phyloP scores from a whole-genome alignment of 495 filamentous ascomycete genomes.

The Saxispiralis lemnorum region DNA sequence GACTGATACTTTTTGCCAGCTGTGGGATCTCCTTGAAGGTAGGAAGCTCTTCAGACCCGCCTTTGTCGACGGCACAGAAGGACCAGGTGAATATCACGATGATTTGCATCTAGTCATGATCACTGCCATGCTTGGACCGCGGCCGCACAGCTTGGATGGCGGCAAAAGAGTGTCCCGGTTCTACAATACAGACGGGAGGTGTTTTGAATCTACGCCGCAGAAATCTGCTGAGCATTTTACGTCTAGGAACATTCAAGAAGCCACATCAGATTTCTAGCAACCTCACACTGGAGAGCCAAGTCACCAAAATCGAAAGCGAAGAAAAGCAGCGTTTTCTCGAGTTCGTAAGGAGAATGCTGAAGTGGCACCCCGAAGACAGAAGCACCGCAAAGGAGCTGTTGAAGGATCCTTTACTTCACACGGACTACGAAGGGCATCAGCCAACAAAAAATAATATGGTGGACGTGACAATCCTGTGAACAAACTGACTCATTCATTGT shows the following conservation, averaged over 20 bases:
- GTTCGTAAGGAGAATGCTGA: slow-evolving; percentile 23
- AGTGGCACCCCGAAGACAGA: slow-evolving; percentile 24
- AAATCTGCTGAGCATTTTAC: too few species aligned
- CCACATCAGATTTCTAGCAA: slow-evolving; percentile 9
- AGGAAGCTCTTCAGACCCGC: slow-evolving; percentile 4
- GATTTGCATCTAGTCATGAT: too few species aligned
- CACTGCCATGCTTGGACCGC: too few species aligned
- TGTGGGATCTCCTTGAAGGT: slow-evolving; percentile 3
- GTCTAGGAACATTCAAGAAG: not conserved
- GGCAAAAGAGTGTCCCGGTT: too few species aligned
- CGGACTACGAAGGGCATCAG: not conserved
- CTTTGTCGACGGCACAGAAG: not conserved
- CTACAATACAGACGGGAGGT: too few species aligned
- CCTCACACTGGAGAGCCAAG: slow-evolving; percentile 11
- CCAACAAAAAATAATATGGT: too few species aligned
- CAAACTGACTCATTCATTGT: too few species aligned
- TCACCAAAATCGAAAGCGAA: slow-evolving; percentile 16
- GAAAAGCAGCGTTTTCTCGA: slow-evolving; percentile 22
- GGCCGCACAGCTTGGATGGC: too few species aligned
- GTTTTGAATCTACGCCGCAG: too few species aligned
- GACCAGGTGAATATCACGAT: not conserved
- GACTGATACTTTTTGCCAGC: not conserved
- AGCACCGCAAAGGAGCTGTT: slow-evolving; percentile 22
- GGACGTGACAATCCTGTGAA: too few species aligned
- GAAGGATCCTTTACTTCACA: slow-evolving; percentile 20